Percentiles rank a stretch among this genome's conserved stretches.
These are phyloP conservation scores for Didymella keratinophila DNA, from an alignment of 2,329 filamentous ascomycete genomes.

Conservation along the genomic window DNA sequence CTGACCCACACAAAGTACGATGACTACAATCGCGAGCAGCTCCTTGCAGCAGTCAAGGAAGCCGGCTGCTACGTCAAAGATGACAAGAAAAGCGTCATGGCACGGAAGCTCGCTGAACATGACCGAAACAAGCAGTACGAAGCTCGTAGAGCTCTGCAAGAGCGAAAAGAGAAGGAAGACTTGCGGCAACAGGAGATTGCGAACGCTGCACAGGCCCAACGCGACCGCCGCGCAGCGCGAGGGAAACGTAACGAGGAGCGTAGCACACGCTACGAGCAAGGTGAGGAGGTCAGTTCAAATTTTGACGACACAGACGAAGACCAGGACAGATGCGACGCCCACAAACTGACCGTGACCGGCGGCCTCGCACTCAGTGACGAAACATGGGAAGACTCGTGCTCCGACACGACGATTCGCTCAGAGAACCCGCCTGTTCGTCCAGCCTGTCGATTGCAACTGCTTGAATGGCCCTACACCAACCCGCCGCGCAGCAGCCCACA, in stretches of 20 bases:
- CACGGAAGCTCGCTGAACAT: conserved; percentile 28
- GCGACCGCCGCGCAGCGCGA: conserved; percentile 13
- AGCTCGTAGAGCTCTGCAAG: conserved; percentile 17
- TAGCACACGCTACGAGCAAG: conserved; percentile 16
- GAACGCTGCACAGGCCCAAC: conserved; percentile 11
- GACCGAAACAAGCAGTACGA: conserved; percentile 11
- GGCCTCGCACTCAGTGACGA: conserved; percentile 31
- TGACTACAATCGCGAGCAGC: conserved; percentile 32
- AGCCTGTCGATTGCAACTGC: conserved; percentile 33
- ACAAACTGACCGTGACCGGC: conserved; percentile 11
- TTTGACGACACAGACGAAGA: conserved; percentile 14
- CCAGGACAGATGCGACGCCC: conserved; percentile 5
- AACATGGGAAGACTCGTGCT: conserved; percentile 32
- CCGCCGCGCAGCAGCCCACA: no score
- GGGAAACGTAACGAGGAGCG: conserved; percentile 20
- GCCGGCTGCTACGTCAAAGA: conserved; percentile 38
- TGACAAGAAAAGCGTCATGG: conserved; percentile 43
- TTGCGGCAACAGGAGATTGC: conserved; percentile 20
- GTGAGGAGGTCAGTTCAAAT: conserved; percentile 31
- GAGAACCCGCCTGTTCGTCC: conserved; percentile 14
- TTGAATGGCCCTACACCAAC: conserved; percentile 40
- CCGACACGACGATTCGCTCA: conserved; percentile 13
- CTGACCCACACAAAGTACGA: conserved; percentile 44
- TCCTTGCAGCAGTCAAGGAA: conserved; percentile 30
- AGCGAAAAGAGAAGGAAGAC: conserved; percentile 19